These are phyloP conservation scores for Colletotrichum chlorophyti DNA, from an alignment of 2,329 filamentous ascomycete genomes.

Conservation along the genomic window DNA sequence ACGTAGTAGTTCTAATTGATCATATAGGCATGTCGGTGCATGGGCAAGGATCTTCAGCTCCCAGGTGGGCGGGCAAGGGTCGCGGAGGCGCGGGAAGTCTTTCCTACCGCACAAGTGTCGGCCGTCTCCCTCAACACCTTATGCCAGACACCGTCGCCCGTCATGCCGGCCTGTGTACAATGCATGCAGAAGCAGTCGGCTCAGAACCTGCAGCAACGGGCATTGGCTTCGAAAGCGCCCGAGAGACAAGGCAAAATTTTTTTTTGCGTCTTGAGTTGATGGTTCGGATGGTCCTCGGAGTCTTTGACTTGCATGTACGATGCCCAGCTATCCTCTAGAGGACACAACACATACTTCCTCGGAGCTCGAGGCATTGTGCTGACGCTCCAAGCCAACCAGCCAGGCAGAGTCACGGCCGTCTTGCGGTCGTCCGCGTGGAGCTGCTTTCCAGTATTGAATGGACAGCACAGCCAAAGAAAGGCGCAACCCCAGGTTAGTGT, in stretches of 20 bases:
- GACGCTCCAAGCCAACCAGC: neutral
- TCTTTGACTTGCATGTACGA: neutral
- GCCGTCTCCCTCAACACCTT: constrained; percentile 15
- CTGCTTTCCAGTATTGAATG: neutral
- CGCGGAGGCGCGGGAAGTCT: constrained; percentile 23
- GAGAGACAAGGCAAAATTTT: constrained; percentile 9
- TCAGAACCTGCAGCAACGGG: constrained; percentile 16
- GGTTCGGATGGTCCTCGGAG: neutral
- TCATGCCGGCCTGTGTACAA: neutral
- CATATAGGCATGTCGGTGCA: constrained; percentile 8
- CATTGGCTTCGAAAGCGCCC: neutral
- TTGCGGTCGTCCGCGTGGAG: neutral
- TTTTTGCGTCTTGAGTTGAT: neutral
- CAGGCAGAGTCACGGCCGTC: neutral
- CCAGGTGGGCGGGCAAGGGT: constrained; percentile 8
- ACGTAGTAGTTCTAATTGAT: constrained; percentile 6
- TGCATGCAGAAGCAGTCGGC: constrained; percentile 3
- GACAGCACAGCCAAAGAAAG: constrained; percentile 6
- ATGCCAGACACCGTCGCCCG: constrained; percentile 19
- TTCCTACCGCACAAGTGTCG: constrained; percentile 15
- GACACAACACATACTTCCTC: neutral
- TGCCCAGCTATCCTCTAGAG: neutral
- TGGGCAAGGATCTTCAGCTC: constrained; percentile 1
- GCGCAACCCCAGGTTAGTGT: neutral
- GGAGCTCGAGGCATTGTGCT: too few species aligned